These are phyloP conservation scores for Mucor plumbeus DNA, from an alignment of 371 early-diverging fungal genomes.

Conservation along the genomic window DNA sequence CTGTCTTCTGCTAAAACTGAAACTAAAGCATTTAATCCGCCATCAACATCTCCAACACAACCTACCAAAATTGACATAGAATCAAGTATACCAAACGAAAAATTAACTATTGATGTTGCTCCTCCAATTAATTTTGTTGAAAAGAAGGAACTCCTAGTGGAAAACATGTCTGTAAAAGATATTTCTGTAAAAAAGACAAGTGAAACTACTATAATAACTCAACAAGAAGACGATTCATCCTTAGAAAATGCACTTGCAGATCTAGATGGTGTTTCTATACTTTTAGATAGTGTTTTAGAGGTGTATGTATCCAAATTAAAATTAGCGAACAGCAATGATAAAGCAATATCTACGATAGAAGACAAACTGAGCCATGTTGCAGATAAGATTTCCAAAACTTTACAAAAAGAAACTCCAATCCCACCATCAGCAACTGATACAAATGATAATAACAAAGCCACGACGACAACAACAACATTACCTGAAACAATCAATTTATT, in stretches of 20 bases:
- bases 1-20: neutral
- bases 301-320: slow-evolving; percentile 13
- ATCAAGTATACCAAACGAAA: neutral
- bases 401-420: slow-evolving; percentile 6
- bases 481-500: slow-evolving; percentile 21
- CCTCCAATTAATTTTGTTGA: neutral
- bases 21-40: neutral
- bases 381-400: slow-evolving; percentile 12
- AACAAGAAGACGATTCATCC: slow-evolving; percentile 13
- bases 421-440: neutral
- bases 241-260: slow-evolving; percentile 33
- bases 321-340: slow-evolving; percentile 2
- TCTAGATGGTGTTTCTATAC: slow-evolving; percentile 37
- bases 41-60: neutral
- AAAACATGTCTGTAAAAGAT: too few relatives aligned
- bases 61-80: neutral
- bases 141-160: neutral
- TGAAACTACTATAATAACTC: neutral
- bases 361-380: slow-evolving; percentile 18
- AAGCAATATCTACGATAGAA: slow-evolving; percentile 21
- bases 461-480: neutral
- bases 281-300: slow-evolving; percentile 41
- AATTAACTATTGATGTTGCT: slow-evolving; percentile 12
- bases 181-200: too few relatives aligned
- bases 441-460: neutral